Evolutionary conservation across 2,329 filamentous ascomycete genomes (phyloP), one percentile per base, ranked within the genome.

Genomic region (Aspergillus tamarii): DNA sequence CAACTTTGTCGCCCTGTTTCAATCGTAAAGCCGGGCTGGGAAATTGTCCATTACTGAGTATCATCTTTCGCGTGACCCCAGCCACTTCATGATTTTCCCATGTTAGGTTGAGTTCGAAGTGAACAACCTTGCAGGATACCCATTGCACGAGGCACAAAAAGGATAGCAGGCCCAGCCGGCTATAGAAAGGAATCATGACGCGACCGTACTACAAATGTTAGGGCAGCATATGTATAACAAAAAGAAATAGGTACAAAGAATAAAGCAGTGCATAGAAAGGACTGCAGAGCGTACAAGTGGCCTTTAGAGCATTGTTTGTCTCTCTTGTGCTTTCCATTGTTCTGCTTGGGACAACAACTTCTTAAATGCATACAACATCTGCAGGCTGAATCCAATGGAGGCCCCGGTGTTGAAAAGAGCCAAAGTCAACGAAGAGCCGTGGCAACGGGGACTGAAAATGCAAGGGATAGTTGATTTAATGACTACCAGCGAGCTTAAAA

Each of bases 1-100:
- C 63, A 14, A 76, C 74, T 57, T 71, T 65, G 57, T 76, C 74
- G 0, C 69, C 72, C 36, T 76, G 68, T 16, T 74, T 69, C 39
- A 74, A 59, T 21, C 57, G 59, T 48, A 76, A 58, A 5, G 63
- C 57, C 1, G 74, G 74, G 14, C 70, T 74, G 36, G 74, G 74
- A 26, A 71, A 70, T 21, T 74, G 72, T 0, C 72, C 71, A 58
- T 76, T 77, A 19, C 66, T 70, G 14, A 72, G 64, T 23, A 75
- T 74, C 8, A 69, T 63, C 36, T 67, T 70, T 53, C 72, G 68
- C 7, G 66, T 57, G 19, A 68, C 61, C 26, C 74, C 73, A 28
- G 72, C 70, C 16, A 73, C 66, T 4, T 62, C 66, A 26, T 61
- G 55, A n/a, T 70, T 64, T 3, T 68, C 67, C 69, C 71, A 76